Evolutionary conservation across 305 asterid genomes (phyloP).

Genomic region (Solanum aculeatissimum): DNA sequence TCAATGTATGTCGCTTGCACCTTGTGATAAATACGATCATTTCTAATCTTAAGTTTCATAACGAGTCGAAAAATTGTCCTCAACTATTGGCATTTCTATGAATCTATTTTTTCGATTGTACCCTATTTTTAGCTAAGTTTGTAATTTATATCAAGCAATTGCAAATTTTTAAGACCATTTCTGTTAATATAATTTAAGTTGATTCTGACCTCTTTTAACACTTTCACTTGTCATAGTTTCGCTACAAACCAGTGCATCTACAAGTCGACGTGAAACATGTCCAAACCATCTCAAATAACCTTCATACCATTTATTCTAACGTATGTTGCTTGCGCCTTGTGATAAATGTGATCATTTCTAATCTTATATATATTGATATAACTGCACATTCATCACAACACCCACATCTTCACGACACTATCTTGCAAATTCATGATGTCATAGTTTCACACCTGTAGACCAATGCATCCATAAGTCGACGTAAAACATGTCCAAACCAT

Average conservation of each 20-base stretch:
- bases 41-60: not conserved
- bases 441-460: no score
- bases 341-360: no score
- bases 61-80: not conserved
- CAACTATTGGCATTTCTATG: not conserved
- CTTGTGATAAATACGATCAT: not conserved
- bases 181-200: not conserved
- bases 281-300: no score
- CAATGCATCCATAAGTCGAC: not conserved
- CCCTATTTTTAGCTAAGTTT: not conserved
- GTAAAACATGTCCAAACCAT: not conserved
- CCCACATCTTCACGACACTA: no score
- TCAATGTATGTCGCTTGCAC: not conserved
- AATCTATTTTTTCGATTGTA: not conserved
- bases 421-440: no score
- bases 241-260: not conserved
- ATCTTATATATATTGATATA: no score
- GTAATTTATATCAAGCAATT: not conserved
- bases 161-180: not conserved
- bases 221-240: not conserved
- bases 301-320: no score
- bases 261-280: not conserved
- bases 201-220: not conserved
- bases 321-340: no score
- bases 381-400: no score